phyloP scores from a whole-genome alignment of 1,284 basidiomycete species.

The Schizophyllum commune region DNA sequence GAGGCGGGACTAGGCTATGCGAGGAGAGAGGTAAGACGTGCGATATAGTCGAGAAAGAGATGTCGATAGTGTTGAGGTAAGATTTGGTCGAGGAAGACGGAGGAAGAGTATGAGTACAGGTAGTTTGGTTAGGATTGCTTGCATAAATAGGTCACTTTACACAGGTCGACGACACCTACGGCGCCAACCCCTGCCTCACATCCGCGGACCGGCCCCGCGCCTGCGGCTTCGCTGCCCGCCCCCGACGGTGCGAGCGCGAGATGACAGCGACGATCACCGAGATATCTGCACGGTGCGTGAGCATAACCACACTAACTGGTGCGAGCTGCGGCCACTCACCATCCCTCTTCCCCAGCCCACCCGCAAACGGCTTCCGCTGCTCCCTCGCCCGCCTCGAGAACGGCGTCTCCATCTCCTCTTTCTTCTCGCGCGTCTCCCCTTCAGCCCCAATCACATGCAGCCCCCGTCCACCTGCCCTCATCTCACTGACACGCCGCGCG shows the following conservation, averaged over 20 bases:
- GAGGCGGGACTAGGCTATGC: background rate
- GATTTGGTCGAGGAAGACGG: too few relatives aligned
- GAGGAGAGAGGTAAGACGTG: background rate
- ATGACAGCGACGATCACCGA: constrained; percentile 57
- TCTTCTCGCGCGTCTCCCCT: constrained; percentile 12
- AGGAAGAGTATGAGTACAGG: too few relatives aligned
- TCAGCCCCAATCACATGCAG: constrained; percentile 5
- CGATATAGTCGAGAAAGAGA: background rate
- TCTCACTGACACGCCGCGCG: constrained; percentile 51
- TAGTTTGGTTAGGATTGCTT: too few relatives aligned
- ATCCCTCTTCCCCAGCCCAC: constrained; percentile 57
- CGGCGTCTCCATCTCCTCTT: constrained; percentile 48
- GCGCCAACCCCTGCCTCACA: background rate
- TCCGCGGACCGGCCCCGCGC: background rate
- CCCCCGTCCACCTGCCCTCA: constrained; percentile 5
- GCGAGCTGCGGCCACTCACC: constrained; percentile 33
- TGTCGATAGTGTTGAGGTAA: background rate
- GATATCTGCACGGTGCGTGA: constrained; percentile 40
- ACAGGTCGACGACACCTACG: background rate
- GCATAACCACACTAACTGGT: background rate
- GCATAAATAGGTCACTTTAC: background rate
- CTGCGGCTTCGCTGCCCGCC: constrained; percentile 1
- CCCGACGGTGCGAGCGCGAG: constrained; percentile 29
- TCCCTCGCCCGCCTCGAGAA: constrained; percentile 63
- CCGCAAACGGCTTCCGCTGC: constrained; percentile 52